phyloP scores from a whole-genome alignment of 352 stramenopile genomes.

The Pythium monospermum region DNA sequence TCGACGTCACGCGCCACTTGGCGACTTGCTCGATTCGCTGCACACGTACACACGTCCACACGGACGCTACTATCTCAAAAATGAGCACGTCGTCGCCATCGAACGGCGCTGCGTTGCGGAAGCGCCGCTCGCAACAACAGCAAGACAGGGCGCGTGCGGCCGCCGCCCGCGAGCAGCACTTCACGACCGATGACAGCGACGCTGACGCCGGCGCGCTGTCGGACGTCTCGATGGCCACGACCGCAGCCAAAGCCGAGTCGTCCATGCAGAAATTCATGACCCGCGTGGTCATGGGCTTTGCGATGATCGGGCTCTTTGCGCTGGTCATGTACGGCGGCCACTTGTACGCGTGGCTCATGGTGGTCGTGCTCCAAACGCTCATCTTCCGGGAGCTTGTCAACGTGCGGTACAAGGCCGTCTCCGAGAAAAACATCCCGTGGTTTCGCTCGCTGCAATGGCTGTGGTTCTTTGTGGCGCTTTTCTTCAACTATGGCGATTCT shows the following conservation, averaged over 20 bases:
- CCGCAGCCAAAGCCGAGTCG: constrained; percentile 23
- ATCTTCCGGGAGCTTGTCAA: constrained; percentile 98
- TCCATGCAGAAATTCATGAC: constrained; percentile 63
- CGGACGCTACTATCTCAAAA: not conserved
- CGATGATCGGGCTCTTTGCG: constrained; percentile 70
- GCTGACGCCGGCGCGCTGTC: constrained; percentile 9
- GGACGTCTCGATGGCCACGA: constrained; percentile 9
- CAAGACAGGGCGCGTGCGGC: too few relatives aligned
- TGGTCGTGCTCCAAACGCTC: constrained; percentile 84
- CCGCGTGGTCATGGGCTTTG: constrained; percentile 64
- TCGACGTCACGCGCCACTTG: too few relatives aligned
- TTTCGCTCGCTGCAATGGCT: constrained; percentile 98
- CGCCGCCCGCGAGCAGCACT: constrained; percentile 5
- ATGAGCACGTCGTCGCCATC: not conserved
- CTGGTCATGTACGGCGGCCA: constrained; percentile 76
- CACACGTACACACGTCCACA: not conserved
- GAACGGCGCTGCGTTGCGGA: constrained; percentile 17
- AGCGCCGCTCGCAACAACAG: constrained; percentile 34
- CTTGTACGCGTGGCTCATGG: constrained; percentile 79
- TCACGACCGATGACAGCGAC: constrained; percentile 29
- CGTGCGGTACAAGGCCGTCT: constrained; percentile 92
- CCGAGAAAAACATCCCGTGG: constrained; percentile 95
- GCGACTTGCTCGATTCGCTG: too few relatives aligned
- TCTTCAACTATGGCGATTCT: constrained; percentile 94
- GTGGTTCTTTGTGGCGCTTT: constrained; percentile 96